Evolutionary conservation across 2,329 filamentous ascomycete species (phyloP), one percentile per base, ranked within the genome.

Genomic region (Malbranchea zuffiana): DNA sequence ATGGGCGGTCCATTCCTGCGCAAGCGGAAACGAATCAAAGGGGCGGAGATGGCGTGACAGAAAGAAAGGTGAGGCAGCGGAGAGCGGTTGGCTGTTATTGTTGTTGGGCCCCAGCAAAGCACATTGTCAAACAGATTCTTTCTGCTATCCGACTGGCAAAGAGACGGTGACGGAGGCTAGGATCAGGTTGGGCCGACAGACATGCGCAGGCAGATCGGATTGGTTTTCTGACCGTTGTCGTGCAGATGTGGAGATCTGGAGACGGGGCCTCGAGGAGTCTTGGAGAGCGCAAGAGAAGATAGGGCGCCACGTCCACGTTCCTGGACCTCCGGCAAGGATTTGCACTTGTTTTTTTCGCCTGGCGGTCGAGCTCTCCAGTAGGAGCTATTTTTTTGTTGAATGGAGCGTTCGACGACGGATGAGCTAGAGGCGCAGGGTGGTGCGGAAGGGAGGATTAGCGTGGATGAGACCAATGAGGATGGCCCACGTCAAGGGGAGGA

Each of bases 381-480:
- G n/a, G n/a, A n/a, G 35, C 16, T 18, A n/a, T 32, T 16, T 32
- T 18, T 32, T 16, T 18, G 5, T 15, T 21, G 11, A 11, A 15
- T 12, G 29, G 25, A 26, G 24, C 30, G 25, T 24, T 34, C 17
- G 35, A 27, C 32, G 40, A 31, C 27, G 35, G 35, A 32, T n/a
- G 18, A 25, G 29, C 38, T 35, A 19, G 35, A 24, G 24, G 23
- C 32, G 32, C 35, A 34, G 32, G 39, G 35, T 28, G 40, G 28
- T 29, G 40, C 32, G 35, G 31, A 35, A 32, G 20, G 23, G 32
- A 18, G 15, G 31, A 24, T 31, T 30, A 39, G 35, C 21, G 35
- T 35, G 24, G 36, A 30, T 31, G 25, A 38, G 43, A 40, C 43
- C 43, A 45, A 45, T 45, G 27, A 42, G 41, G 37, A 25, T 17